Evolutionary conservation across 306 rosid genomes (phyloP).

Genomic region (Luffa aegyptiaca): DNA sequence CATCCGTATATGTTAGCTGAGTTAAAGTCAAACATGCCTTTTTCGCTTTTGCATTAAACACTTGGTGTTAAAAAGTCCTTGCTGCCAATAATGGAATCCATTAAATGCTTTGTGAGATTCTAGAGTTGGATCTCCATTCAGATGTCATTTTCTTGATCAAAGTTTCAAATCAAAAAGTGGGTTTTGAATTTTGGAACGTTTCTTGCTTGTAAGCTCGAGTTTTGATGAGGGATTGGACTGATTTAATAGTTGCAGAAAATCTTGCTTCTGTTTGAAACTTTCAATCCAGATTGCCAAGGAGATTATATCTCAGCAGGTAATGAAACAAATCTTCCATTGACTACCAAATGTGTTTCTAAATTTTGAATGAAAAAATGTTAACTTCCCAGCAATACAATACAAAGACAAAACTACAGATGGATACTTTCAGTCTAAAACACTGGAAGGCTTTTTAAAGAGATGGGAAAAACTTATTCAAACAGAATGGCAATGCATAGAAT

Average conservation of each 20-base stretch:
- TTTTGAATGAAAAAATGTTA: neutral
- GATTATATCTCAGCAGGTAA: neutral
- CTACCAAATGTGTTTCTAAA: neutral
- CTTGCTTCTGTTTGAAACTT: no score
- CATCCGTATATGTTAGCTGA: neutral
- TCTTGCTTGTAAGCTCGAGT: neutral
- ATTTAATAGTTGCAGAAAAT: neutral
- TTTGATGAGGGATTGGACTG: neutral
- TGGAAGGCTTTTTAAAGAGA: slow-evolving; percentile 21
- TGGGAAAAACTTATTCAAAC: slow-evolving; percentile 41
- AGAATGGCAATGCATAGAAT: slow-evolving; percentile 53
- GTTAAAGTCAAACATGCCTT: slow-evolving; percentile 9
- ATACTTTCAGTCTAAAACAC: neutral
- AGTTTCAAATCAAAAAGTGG: neutral
- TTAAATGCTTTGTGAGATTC: neutral
- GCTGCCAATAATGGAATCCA: neutral
- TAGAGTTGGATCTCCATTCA: neutral
- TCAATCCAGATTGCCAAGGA: no score
- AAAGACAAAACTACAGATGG: neutral
- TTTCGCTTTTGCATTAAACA: neutral
- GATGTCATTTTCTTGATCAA: neutral
- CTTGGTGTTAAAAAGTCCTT: neutral
- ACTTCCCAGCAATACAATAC: neutral
- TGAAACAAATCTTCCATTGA: neutral
- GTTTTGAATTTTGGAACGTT: neutral